These are phyloP conservation scores for Xylariaceae sp. DNA, from an alignment of 2,329 filamentous ascomycete species.

Conservation along the genomic window DNA sequence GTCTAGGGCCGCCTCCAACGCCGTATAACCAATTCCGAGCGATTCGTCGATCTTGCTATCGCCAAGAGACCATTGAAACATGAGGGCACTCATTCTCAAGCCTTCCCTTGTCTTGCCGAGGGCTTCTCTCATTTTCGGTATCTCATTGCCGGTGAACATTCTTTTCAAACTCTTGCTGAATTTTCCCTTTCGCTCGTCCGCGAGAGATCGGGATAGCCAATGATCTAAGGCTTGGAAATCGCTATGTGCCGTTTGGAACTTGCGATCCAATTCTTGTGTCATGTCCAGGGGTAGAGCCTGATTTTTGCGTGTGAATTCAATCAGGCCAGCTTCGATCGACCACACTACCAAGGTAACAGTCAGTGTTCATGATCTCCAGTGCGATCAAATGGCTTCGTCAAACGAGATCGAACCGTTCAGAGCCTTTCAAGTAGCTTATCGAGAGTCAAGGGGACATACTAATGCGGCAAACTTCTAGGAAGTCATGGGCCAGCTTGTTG, in stretches of 20 bases:
- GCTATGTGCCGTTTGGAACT: constrained; percentile 58
- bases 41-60: constrained; percentile 56
- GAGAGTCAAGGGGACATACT: no score
- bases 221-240: constrained; percentile 64
- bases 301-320: constrained; percentile 48
- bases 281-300: constrained; percentile 59
- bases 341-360: constrained; percentile 47
- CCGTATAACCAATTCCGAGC: constrained; percentile 65
- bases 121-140: constrained; percentile 57
- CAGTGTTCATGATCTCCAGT: no score
- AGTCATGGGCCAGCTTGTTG: constrained; percentile 60
- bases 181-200: constrained; percentile 60
- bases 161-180: constrained; percentile 61
- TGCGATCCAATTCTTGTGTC: constrained; percentile 61
- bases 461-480: constrained; percentile 61
- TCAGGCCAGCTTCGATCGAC: constrained; percentile 65
- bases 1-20: constrained; percentile 63
- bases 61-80: constrained; percentile 65
- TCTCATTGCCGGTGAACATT: constrained; percentile 61
- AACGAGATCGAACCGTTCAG: no score
- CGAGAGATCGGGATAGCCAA: constrained; percentile 59
- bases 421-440: no score
- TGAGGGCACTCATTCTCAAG: constrained; percentile 60
- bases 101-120: constrained; percentile 59
- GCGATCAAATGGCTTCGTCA: no score